phyloP scores from a whole-genome alignment of 345 rosid genomes.

The Hypericum perforatum region DNA sequence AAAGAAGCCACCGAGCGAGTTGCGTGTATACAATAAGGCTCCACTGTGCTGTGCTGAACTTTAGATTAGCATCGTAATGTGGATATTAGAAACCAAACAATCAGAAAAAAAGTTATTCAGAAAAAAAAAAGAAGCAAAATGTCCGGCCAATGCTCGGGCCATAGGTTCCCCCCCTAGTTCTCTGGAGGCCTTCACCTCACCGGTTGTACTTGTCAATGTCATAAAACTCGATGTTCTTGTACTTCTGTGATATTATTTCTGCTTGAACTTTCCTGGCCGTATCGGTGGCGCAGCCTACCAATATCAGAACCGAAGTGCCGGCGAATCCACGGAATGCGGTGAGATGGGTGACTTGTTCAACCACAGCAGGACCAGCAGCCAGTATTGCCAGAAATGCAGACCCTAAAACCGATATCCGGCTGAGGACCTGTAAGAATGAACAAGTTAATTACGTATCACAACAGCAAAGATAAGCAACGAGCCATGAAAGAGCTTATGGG shows the following conservation, averaged over 20 bases:
- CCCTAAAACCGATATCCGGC: slow-evolving; percentile 92
- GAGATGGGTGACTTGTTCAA: slow-evolving; percentile 82
- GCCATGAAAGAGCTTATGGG: too few relatives aligned
- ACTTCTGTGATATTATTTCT: slow-evolving; percentile 88
- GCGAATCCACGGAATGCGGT: slow-evolving; percentile 98
- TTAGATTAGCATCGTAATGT: too few relatives aligned
- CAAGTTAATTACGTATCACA: neutral
- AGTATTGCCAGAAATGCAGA: slow-evolving; percentile 76
- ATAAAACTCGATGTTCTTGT: slow-evolving; percentile 87
- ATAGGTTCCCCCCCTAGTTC: too few relatives aligned
- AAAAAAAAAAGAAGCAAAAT: too few relatives aligned
- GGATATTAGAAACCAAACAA: too few relatives aligned
- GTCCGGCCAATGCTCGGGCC: too few relatives aligned
- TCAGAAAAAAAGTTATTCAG: too few relatives aligned
- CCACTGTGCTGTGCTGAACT: too few relatives aligned
- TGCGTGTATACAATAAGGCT: too few relatives aligned
- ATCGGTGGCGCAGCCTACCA: slow-evolving; percentile 97
- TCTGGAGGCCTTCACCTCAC: slow-evolving; percentile 2
- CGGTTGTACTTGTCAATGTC: slow-evolving; percentile 46
- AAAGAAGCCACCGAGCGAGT: too few relatives aligned
- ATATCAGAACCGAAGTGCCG: slow-evolving; percentile 94
- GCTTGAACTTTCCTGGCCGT: slow-evolving; percentile 97
- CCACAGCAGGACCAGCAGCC: slow-evolving; percentile 93
- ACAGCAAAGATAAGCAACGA: neutral
- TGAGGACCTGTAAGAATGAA: slow-evolving; percentile 51